Conservation (phyloP, 148 eudicot species). For the Pharnaceum exiguum region DNA sequence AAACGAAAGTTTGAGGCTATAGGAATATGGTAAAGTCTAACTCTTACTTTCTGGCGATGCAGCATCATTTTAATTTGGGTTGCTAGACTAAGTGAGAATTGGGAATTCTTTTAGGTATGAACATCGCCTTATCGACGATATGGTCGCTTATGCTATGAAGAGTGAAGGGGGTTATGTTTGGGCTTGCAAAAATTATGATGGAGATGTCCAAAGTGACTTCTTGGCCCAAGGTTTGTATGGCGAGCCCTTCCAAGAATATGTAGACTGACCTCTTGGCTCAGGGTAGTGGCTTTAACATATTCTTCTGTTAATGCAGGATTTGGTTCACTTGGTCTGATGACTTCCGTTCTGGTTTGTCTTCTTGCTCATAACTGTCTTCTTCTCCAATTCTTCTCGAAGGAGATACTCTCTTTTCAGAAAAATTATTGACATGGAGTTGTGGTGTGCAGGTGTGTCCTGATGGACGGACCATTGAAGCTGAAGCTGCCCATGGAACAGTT, state of each 20-base stretch:
- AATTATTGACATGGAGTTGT: background rate
- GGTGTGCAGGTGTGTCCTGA: conserved; percentile 72
- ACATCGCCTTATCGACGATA: conserved; percentile 94
- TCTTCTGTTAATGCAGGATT: conserved; percentile 45
- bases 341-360: conserved; percentile 68
- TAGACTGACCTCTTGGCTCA: too few species aligned
- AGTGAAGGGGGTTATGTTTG: conserved; percentile 96
- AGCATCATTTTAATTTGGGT: too few species aligned
- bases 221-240: conserved; percentile 69
- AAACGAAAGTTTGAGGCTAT: conserved; percentile 71
- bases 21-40: conserved; percentile 97
- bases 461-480: conserved; percentile 92
- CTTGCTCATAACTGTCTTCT: background rate
- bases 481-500: conserved; percentile 96
- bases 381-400: background rate
- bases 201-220: conserved; percentile 97
- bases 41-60: too few species aligned
- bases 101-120: conserved; percentile 95
- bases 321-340: conserved; percentile 88
- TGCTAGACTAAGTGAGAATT: too few species aligned
- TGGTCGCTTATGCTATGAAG: conserved; percentile 97
- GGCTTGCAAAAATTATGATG: conserved; percentile 99
- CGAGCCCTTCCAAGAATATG: background rate
- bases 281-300: too few species aligned
- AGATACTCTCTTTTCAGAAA: background rate